phyloP scores from a whole-genome alignment of 116 monocot genomes.

The Dioscorea cayenensis region DNA sequence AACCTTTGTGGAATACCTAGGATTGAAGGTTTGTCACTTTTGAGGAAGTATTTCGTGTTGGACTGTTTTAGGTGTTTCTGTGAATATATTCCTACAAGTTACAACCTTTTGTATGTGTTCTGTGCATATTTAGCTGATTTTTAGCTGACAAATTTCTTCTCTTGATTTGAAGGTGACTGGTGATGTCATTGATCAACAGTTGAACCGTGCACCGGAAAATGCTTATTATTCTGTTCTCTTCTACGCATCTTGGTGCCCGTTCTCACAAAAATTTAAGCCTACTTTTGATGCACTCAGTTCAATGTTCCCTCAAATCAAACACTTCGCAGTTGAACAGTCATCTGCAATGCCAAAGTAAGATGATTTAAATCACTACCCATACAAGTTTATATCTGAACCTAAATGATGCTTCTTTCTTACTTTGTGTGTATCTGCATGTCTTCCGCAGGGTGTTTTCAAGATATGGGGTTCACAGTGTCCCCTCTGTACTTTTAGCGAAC shows the following conservation, averaged over 20 bases:
- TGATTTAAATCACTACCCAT: background rate
- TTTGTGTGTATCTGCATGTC: background rate
- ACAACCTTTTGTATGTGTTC: too few relatives aligned
- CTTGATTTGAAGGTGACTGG: constrained; percentile 42
- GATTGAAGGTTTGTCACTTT: background rate
- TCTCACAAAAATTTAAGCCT: constrained; percentile 42
- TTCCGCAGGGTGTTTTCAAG: constrained; percentile 62
- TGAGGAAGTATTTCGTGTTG: too few relatives aligned
- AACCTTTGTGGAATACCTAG: background rate
- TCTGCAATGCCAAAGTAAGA: constrained; percentile 59
- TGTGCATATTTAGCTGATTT: too few relatives aligned
- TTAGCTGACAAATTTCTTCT: background rate
- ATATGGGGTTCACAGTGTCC: constrained; percentile 66
- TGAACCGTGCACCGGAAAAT: constrained; percentile 21
- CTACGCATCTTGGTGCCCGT: constrained; percentile 83
- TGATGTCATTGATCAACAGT: constrained; percentile 34
- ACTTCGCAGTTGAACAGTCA: constrained; percentile 70
- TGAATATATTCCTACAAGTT: too few relatives aligned
- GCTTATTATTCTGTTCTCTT: constrained; percentile 60
- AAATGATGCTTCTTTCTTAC: background rate
- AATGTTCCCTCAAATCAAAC: constrained; percentile 74
- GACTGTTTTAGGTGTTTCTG: too few relatives aligned
- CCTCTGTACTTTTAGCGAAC: constrained; percentile 51
- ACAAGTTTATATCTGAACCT: background rate
- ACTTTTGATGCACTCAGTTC: constrained; percentile 64